Evolutionary conservation across 345 rosid genomes (phyloP).

Genomic region (Aegle marmelos): DNA sequence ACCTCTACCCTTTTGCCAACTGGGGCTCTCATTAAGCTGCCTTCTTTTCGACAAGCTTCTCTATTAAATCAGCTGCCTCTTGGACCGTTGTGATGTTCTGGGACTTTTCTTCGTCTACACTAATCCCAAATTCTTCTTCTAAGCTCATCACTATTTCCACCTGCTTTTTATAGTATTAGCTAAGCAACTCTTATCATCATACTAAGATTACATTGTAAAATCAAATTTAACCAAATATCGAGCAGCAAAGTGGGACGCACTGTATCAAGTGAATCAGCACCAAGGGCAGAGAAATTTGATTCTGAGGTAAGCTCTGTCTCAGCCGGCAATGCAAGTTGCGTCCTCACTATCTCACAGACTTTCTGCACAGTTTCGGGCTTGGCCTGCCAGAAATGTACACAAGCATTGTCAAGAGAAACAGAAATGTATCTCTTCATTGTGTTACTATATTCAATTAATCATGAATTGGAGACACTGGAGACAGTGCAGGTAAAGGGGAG

Average conservation of each 20-base stretch:
- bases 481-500: background rate
- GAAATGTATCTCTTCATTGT: background rate
- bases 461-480: background rate
- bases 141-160: conserved; percentile 92
- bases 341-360: conserved; percentile 79
- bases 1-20: background rate
- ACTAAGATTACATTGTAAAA: background rate
- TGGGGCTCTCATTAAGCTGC: conserved; percentile 17
- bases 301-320: conserved; percentile 56
- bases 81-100: conserved; percentile 74
- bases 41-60: conserved; percentile 59
- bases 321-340: conserved; percentile 66
- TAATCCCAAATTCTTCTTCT: conserved; percentile 76
- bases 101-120: conserved; percentile 69
- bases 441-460: background rate
- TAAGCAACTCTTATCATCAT: too few relatives aligned
- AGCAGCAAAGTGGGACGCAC: conserved; percentile 30
- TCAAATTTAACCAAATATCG: background rate
- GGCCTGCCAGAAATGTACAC: conserved; percentile 37
- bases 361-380: conserved; percentile 76
- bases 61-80: conserved; percentile 84
- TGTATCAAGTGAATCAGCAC: conserved; percentile 95
- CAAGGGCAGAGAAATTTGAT: conserved; percentile 66
- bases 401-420: background rate
- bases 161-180: conserved; percentile 21